Base-by-base conservation (phyloP, 225 moss, liverwort and hornwort species). In the Polytrichum commune region DNA sequence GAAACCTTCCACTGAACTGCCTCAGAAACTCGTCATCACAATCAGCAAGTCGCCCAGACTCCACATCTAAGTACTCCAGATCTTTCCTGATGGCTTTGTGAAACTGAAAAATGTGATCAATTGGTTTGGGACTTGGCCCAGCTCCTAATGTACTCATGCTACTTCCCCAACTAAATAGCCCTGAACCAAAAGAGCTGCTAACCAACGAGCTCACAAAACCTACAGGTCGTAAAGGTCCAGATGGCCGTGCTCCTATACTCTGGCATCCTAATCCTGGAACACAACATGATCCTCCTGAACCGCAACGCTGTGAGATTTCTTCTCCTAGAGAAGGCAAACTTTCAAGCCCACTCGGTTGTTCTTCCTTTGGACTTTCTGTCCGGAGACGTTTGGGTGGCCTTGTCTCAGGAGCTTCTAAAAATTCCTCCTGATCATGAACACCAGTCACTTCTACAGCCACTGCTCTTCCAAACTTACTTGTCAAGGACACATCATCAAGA, bases 91-190 rank as follows among this genome's bases (percentile, higher is more conserved):
- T 97, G 63, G 96, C 96, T 80, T 97, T 97, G 72, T 97, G 96
- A 75, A 97, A 97, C 85, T 97, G 96, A 75, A 97, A 97, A 65
- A 97, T 97, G 73, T 97, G 96, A 62, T 97, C 96, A 75, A 97
- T 97, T 62, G 96, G 96, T 75, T 97, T 97, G 27, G 94, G 94
- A 27, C 87, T 87, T 72, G 88, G 80, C 53, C 90, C 92, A 84
- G 77, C 67, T 69, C 68, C 68, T 20, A 73, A 93, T 79, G 77
- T 82, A 75, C 85, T 78, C 67, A 79, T 81, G 65, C 77, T 85
- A 71, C 75, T 93, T 75, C 93, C 96, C 93, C 92, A 97, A 75
- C 88, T 92, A 75, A 97, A 93, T 38, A 97, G 84, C 29, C 96
- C 92, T 18, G 93, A 94, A 56, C 86, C 87, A 80, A 93, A 69